Conservation (phyloP, 169 alveolate species). For the Plasmodium adleri region DNA sequence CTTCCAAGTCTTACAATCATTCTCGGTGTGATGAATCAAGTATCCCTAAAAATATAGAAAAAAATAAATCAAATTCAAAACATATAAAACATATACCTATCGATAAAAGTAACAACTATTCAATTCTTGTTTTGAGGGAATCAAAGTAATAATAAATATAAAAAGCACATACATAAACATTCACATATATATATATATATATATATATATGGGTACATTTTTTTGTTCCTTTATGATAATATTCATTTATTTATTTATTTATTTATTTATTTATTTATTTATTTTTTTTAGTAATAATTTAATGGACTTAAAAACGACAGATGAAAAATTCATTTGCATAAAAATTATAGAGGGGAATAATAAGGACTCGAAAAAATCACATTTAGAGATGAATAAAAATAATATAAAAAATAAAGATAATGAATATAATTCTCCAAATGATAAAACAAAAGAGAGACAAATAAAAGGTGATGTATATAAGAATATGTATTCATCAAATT, state of each 20-base stretch:
- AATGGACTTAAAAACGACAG: constrained; percentile 14
- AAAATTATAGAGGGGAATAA: constrained; percentile 19
- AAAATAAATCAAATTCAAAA: no score
- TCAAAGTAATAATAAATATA: no score
- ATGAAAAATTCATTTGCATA: constrained; percentile 59
- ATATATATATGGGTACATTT: no score
- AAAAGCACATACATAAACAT: no score
- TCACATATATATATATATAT: no score
- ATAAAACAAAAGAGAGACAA: constrained; percentile 3
- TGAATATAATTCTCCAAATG: constrained; percentile 19
- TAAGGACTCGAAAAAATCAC: background rate
- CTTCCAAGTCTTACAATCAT: no score
- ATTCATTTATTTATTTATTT: background rate
- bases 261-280: background rate
- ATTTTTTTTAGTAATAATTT: constrained; percentile 9
- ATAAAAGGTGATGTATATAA: background rate
- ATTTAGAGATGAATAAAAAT: background rate
- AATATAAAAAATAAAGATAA: constrained; percentile 14
- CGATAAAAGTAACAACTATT: no score
- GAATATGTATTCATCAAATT: background rate
- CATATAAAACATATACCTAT: no score
- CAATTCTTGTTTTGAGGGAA: no score
- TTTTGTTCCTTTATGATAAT: no score
- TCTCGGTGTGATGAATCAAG: no score
- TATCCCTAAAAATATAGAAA: no score